These are phyloP conservation scores for Wickerhamomyces sp. DNA, from an alignment of 1,139 yeast species.

Conservation along the genomic window DNA sequence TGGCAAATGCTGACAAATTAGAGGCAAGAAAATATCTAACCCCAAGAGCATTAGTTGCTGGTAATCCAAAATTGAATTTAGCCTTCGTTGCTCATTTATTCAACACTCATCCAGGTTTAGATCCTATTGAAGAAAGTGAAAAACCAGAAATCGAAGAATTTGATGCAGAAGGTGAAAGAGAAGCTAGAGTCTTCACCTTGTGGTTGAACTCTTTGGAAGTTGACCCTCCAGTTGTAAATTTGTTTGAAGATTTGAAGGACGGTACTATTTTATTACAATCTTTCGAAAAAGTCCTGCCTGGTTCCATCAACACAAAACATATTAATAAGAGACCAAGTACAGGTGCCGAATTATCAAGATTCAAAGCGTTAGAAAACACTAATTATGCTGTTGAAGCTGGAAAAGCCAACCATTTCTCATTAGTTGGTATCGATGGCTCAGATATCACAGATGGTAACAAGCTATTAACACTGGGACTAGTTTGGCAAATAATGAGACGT, in stretches of 20 bases:
- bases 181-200: slow-evolving; percentile 94
- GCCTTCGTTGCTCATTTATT: slow-evolving; percentile 97
- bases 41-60: slow-evolving; percentile 88
- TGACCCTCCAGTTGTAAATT: slow-evolving; percentile 86
- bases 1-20: slow-evolving; percentile 82
- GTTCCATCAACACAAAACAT: slow-evolving; percentile 74
- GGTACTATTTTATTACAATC: slow-evolving; percentile 90
- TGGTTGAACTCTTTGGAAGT: slow-evolving; percentile 97
- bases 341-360: slow-evolving; percentile 74
- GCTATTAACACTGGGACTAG: slow-evolving; percentile 86
- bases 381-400: slow-evolving; percentile 97
- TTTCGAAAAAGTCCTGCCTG: slow-evolving; percentile 92
- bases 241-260: slow-evolving; percentile 93
- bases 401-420: slow-evolving; percentile 83
- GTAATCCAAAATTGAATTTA: slow-evolving; percentile 92
- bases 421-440: slow-evolving; percentile 97
- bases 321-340: slow-evolving; percentile 77
- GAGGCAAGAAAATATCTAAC: slow-evolving; percentile 94
- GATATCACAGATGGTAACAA: slow-evolving; percentile 95
- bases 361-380: slow-evolving; percentile 93
- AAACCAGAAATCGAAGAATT: slow-evolving; percentile 86
- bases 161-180: slow-evolving; percentile 99
- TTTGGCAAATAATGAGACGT: slow-evolving; percentile 98
- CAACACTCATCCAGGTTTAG: slow-evolving; percentile 95
- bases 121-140: slow-evolving; percentile 90